These are phyloP conservation scores for Nakazawaea anatomiae DNA, from an alignment of 805 yeast species.

Conservation along the genomic window DNA sequence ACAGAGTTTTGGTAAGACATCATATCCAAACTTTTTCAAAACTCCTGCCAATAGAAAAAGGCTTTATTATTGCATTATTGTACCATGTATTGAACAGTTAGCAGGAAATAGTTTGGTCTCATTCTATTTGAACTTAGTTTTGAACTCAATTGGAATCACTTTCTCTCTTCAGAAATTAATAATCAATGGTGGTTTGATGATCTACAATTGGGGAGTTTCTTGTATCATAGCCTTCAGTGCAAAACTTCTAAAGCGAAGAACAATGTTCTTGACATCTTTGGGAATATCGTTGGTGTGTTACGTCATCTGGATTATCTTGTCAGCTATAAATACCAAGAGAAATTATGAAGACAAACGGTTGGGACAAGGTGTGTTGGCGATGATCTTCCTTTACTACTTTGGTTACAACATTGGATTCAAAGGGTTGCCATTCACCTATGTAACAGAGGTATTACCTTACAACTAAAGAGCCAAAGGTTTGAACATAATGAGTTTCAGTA, in stretches of 20 bases:
- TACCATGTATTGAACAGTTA: slow-evolving; percentile 35
- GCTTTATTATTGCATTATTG: slow-evolving; percentile 26
- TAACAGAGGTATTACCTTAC: slow-evolving; percentile 32
- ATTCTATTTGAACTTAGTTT: slow-evolving; percentile 42
- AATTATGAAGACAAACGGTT: slow-evolving; percentile 31
- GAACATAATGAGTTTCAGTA: slow-evolving; percentile 12
- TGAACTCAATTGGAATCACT: slow-evolving; percentile 48
- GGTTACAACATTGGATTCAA: slow-evolving; percentile 36
- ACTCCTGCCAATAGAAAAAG: slow-evolving; percentile 37
- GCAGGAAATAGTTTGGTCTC: slow-evolving; percentile 50
- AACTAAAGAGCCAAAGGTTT: slow-evolving; percentile 23
- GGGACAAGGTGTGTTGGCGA: slow-evolving; percentile 43
- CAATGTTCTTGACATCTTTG: slow-evolving; percentile 28
- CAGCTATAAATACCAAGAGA: slow-evolving; percentile 38
- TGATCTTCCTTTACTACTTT: slow-evolving; percentile 40
- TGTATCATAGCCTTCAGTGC: slow-evolving; percentile 23
- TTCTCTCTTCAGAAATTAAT: slow-evolving; percentile 35
- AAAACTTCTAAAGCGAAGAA: slow-evolving; percentile 29
- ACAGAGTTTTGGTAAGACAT: slow-evolving; percentile 23
- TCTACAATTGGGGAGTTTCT: slow-evolving; percentile 34
- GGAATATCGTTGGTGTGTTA: slow-evolving; percentile 30
- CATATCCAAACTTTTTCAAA: slow-evolving; percentile 31
- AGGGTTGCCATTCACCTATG: slow-evolving; percentile 39
- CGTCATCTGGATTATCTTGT: slow-evolving; percentile 37
- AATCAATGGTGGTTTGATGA: slow-evolving; percentile 45